phyloP scores from a whole-genome alignment of 2,329 filamentous ascomycete genomes.

The Clarireedia sp. region DNA sequence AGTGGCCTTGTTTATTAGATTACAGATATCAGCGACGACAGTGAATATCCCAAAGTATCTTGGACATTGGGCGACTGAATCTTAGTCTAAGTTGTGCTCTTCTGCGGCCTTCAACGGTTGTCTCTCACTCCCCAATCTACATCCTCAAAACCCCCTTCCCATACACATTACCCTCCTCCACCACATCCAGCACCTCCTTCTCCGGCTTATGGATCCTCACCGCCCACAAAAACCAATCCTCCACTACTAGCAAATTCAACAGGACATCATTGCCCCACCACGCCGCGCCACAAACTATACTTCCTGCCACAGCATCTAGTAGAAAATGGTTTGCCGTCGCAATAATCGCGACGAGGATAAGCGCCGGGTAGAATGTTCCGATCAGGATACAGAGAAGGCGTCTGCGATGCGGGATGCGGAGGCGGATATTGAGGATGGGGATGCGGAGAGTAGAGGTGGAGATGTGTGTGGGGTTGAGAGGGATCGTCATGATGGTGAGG shows the following conservation, averaged over 20 bases:
- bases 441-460: slow-evolving; percentile 23
- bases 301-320: slow-evolving; percentile 58
- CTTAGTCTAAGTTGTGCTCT: no score
- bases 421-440: slow-evolving; percentile 29
- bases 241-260: slow-evolving; percentile 52
- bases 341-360: slow-evolving; percentile 53
- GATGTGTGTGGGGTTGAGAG: slow-evolving; percentile 43
- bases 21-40: neutral
- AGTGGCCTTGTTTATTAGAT: neutral
- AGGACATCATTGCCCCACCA: slow-evolving; percentile 46
- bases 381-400: slow-evolving; percentile 41
- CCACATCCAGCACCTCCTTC: slow-evolving; percentile 4
- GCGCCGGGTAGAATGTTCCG: slow-evolving; percentile 55
- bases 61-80: no score
- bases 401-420: slow-evolving; percentile 38
- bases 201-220: slow-evolving; percentile 56
- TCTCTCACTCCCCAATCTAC: neutral
- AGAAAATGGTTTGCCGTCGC: slow-evolving; percentile 57
- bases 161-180: neutral
- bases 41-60: no score
- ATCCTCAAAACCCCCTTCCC: neutral
- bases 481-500: slow-evolving; percentile 58
- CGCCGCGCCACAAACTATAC: slow-evolving; percentile 50
- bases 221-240: slow-evolving; percentile 57
- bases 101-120: no score